Evolutionary conservation across 129 eudicot species (phyloP).

Genomic region (Gnaphalium uliginosum): DNA sequence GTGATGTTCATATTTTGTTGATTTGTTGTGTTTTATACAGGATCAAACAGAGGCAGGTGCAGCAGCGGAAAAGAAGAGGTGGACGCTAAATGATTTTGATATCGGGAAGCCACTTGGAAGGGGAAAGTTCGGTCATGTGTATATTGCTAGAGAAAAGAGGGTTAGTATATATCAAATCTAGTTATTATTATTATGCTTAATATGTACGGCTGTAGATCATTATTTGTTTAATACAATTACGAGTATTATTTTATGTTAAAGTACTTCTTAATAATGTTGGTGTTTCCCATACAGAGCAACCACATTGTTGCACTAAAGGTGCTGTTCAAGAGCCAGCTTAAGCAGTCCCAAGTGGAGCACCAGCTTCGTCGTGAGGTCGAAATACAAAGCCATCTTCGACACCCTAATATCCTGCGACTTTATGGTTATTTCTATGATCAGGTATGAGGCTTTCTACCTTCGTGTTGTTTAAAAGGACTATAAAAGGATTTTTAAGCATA

Average conservation of each 20-base stretch:
- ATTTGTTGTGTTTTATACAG: constrained; percentile 13
- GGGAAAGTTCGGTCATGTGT: constrained; percentile 44
- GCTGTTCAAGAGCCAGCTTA: constrained; percentile 76
- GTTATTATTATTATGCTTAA: neutral
- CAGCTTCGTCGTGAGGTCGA: constrained; percentile 88
- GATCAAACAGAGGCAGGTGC: constrained; percentile 27
- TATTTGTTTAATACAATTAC: neutral
- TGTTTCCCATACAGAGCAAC: constrained; percentile 56
- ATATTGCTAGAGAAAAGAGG: constrained; percentile 43
- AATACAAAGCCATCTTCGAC: constrained; percentile 85
- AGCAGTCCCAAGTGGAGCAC: constrained; percentile 87
- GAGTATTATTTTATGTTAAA: too few relatives aligned
- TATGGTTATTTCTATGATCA: constrained; percentile 88
- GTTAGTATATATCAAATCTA: constrained; percentile 20
- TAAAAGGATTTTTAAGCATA: neutral
- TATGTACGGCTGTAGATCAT: neutral
- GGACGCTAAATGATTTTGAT: constrained; percentile 44
- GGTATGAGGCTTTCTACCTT: constrained; percentile 31
- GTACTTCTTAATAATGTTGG: neutral
- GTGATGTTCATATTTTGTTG: neutral
- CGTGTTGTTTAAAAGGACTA: neutral
- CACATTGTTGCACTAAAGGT: constrained; percentile 83
- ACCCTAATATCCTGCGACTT: constrained; percentile 72
- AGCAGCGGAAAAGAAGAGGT: constrained; percentile 41
- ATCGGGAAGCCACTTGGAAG: constrained; percentile 45